Conservation (phyloP, 805 yeast genomes). For the Kluyveromyces aestuarii region DNA sequence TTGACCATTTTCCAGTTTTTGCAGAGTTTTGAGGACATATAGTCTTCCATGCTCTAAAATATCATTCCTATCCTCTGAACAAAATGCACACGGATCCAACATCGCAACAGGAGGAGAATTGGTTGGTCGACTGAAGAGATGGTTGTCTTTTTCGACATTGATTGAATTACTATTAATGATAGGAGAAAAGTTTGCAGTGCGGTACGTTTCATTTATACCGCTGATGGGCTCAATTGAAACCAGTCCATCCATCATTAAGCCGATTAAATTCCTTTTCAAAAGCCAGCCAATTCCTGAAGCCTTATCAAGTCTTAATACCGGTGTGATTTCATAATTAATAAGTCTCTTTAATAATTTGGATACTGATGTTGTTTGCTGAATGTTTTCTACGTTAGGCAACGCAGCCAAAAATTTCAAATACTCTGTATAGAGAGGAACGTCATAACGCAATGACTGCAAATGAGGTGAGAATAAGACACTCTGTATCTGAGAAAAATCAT, state of each 20-base stretch:
- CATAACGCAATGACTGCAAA: slow-evolving; percentile 34
- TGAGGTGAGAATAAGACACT: slow-evolving; percentile 33
- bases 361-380: slow-evolving; percentile 33
- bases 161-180: background rate
- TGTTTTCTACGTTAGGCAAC: slow-evolving; percentile 25
- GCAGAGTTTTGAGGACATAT: slow-evolving; percentile 50
- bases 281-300: slow-evolving; percentile 60
- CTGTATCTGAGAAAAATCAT: slow-evolving; percentile 4
- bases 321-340: slow-evolving; percentile 72
- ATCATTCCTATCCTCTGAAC: slow-evolving; percentile 71
- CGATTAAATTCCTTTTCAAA: slow-evolving; percentile 51
- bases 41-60: slow-evolving; percentile 69
- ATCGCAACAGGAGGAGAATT: slow-evolving; percentile 66
- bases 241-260: slow-evolving; percentile 66
- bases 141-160: slow-evolving; percentile 21
- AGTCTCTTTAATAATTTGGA: slow-evolving; percentile 55
- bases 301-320: slow-evolving; percentile 51
- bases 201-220: slow-evolving; percentile 70
- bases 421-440: slow-evolving; percentile 30
- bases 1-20: slow-evolving; percentile 25
- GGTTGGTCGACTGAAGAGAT: slow-evolving; percentile 35
- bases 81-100: slow-evolving; percentile 66
- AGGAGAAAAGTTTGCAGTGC: slow-evolving; percentile 23
- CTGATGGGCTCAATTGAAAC: slow-evolving; percentile 81
- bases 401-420: slow-evolving; percentile 32